These are phyloP conservation scores for Termitomyces sp. DNA, from an alignment of 768 basidiomycete species.

Conservation along the genomic window DNA sequence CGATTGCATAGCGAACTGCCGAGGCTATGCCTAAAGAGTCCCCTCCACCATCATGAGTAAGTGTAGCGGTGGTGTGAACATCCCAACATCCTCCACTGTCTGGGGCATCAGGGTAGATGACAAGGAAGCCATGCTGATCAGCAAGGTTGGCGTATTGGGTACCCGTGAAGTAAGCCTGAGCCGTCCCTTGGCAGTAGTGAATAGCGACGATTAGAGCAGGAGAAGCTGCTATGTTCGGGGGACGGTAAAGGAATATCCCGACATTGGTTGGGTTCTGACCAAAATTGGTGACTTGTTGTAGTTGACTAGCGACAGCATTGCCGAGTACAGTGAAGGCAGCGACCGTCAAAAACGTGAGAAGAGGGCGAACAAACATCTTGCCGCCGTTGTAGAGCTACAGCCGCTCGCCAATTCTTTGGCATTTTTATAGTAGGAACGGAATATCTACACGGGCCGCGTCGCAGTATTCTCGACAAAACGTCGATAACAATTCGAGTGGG, in stretches of 20 bases:
- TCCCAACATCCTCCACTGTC: slow-evolving; percentile 46
- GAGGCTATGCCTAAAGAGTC: slow-evolving; percentile 48
- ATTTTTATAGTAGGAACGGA: background rate
- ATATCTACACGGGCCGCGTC: background rate
- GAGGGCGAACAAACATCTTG: slow-evolving; percentile 9
- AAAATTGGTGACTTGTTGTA: slow-evolving; percentile 39
- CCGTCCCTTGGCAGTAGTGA: slow-evolving; percentile 47
- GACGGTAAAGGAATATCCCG: slow-evolving; percentile 39
- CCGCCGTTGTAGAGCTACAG: background rate
- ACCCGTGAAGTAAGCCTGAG: slow-evolving; percentile 43
- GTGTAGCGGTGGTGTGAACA: slow-evolving; percentile 40
- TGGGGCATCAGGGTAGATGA: slow-evolving; percentile 44
- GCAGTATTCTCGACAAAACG: slow-evolving; percentile 9
- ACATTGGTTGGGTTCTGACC: slow-evolving; percentile 50
- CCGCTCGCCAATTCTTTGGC: too few species aligned
- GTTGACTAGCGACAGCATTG: slow-evolving; percentile 22
- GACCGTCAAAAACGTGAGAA: slow-evolving; percentile 11
- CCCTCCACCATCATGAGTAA: slow-evolving; percentile 50
- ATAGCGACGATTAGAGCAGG: slow-evolving; percentile 48
- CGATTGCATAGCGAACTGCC: slow-evolving; percentile 41
- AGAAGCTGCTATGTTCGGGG: slow-evolving; percentile 26
- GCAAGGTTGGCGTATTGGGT: slow-evolving; percentile 45
- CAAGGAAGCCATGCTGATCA: slow-evolving; percentile 42
- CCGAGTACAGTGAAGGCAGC: slow-evolving; percentile 15
- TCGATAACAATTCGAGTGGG: slow-evolving; percentile 1